Base-by-base conservation (phyloP, 2,329 filamentous ascomycete genomes). In the Diaporthe batatas region DNA sequence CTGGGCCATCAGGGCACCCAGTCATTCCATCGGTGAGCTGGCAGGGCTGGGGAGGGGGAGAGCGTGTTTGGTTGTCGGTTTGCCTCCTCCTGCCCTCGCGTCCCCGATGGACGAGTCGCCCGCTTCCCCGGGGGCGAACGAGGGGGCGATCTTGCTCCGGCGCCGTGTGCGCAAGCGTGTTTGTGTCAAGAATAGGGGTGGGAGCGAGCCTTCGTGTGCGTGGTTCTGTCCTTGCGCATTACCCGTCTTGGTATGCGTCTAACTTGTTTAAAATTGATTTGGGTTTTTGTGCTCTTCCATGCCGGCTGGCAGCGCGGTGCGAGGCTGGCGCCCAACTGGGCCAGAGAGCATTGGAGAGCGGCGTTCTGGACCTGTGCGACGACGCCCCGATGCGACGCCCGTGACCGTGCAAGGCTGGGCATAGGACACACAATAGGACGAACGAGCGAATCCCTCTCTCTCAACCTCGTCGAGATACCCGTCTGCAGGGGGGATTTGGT, bases 161-260 rank as follows among this genome's bases (percentile, higher is more conserved):
- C 23, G 11, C 23, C 6, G 16, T 47, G 44, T 21, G 42, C 42
- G 34, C 14, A 21, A 7, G 32, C 42, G 42, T 47, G 4, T 11
- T 18, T 11, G 25, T 65, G 25, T 36, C 34, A 36, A 36, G 34
- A 36, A 11, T 11, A 11, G 34, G 34, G 8, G 34, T 36, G 34
- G 10, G 34, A 36, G 34, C 34, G 10, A 36, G 34, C 34, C 34
- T 18, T 44, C 21, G 44, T 49, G 58, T 62, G 39, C 8, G 36
- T 21, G 59, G 51, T 51, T 51, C 44, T 65, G 62, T 51, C 62
- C 62, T 67, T 65, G 62, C 47, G 62, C 62, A 67, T 67, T 67
- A 67, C 62, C 62, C 62, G 62, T 67, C 62, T 67, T 67, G 62
- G 62, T 67, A 67, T 67, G 62, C 62, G 62, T 67, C 47, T 67